Evolutionary conservation across 305 asterid genomes (phyloP), one percentile per base, ranked within the genome.

Genomic region (Plantago coronopus): DNA sequence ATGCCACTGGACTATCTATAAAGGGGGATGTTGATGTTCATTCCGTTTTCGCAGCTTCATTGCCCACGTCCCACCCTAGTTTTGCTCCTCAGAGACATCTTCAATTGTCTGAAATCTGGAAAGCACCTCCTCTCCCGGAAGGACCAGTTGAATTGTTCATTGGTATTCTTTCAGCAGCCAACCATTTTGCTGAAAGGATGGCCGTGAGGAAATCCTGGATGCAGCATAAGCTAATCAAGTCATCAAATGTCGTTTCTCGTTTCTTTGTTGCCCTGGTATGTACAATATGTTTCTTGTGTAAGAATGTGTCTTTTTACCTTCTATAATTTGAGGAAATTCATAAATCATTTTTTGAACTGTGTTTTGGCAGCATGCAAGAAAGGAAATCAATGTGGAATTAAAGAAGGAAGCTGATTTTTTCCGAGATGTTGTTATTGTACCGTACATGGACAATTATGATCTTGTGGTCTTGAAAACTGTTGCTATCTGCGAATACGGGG

Each of bases 151-250:
- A 85, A 68, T 64, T 87, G 37, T 87, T 87, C 79, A 78, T 87
- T 23, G 96, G 96, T 17, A 66, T 87, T 76, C 89, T 87, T 63
- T 87, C 96, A 27, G 94, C 96, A 2, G 94, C 91, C 40, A 87
- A 83, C 71, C 96, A 87, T 77, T 87, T 87, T 72, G 89, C 91
- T 9, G 94, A 85, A 73, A 71, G 94, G 14, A 87, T 87, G 94
- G 94, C 91, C 27, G 87, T 76, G 37, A 78, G 96, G 69, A 83
- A 56, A 69, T 85, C 96, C 59, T 87, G 96, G 96, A 87, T 87
- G 96, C 94, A 78, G 66, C 87, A 87, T 58, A 61, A 68, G 59
- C 80, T 83, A 49, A 71, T 87, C 74, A 78, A 72, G 70, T 85
- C 94, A 42, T 79, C 94, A 21, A 57, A 71, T 40, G 94, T 76